Evolutionary conservation across 2,329 filamentous ascomycete species (phyloP), one percentile per base, ranked within the genome.

Genomic region (Scleromitrula shiraiana): DNA sequence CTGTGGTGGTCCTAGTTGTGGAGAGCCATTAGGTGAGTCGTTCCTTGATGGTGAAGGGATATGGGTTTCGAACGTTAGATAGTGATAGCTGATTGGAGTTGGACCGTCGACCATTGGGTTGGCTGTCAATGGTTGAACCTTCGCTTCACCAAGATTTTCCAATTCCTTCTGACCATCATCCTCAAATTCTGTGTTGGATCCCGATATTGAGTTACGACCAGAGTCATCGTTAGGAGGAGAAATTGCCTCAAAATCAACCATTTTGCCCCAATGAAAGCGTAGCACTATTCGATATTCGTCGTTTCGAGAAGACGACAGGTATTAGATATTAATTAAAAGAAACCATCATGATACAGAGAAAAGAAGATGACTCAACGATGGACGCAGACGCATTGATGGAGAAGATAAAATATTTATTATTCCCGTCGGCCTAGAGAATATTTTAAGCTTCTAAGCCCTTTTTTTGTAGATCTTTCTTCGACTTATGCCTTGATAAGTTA

Each of bases 1-100:
- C 20, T 69, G 70, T 44, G 72, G 65, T 38, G 82, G 82, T 30
- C 51, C 35, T n/a, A 43, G 27, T 41, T 37, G 32, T 12, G 42
- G 41, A 2, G 46, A 39, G 8, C 41, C 12, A n/a, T 42, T 38
- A 22, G 44, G 29, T 15, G 51, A 53, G 15, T 50, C 26, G 17
- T 38, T 52, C 5, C 47, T 51, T n/a, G 37, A 41, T 2, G 62
- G 57, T 14, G 24, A 43, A 10, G 62, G 61, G 23, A 64, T 51
- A 7, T 30, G 20, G 0, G 61, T 62, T 36, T 57, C 58, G 50
- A 63, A 64, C 8, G 57, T 62, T 3, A 65, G 52, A 40, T 64
- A 64, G 41, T 62, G 61, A 51, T 64, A 59, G 20, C 47, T 50
- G 14, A 63, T 60, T 2, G 62, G 59, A 19, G 50, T 39, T 27